These are phyloP conservation scores for Capsella rubella DNA, from an alignment of 441 rosid species.

Conservation along the genomic window DNA sequence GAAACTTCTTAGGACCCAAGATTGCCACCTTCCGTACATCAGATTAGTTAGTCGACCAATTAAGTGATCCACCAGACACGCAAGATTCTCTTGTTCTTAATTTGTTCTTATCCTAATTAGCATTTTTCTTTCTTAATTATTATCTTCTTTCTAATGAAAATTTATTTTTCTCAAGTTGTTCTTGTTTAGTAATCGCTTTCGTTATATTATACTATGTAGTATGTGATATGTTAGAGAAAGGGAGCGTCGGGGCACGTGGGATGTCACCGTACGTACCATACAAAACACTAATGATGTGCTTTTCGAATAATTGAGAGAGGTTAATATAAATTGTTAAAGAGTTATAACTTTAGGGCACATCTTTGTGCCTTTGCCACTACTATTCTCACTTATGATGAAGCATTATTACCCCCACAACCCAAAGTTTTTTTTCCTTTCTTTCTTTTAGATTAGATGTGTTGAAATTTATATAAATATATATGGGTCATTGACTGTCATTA, in stretches of 20 bases:
- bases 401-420: slow-evolving; percentile 39
- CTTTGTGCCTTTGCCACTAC: slow-evolving; percentile 38
- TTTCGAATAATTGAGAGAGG: slow-evolving; percentile 36
- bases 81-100: slow-evolving; percentile 37
- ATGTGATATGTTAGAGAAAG: slow-evolving; percentile 31
- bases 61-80: slow-evolving; percentile 41
- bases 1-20: slow-evolving; percentile 40
- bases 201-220: neutral
- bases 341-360: slow-evolving; percentile 41
- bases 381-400: slow-evolving; percentile 32
- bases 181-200: slow-evolving; percentile 23
- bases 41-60: slow-evolving; percentile 26
- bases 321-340: slow-evolving; percentile 37
- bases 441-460: slow-evolving; percentile 11
- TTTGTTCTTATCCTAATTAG: slow-evolving; percentile 18
- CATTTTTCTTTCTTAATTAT: slow-evolving; percentile 24
- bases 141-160: neutral
- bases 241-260: slow-evolving; percentile 43
- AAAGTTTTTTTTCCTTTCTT: neutral
- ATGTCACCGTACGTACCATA: slow-evolving; percentile 45
- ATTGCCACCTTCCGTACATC: slow-evolving; percentile 35
- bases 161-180: slow-evolving; percentile 18
- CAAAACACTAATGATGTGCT: slow-evolving; percentile 38
- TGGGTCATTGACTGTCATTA: neutral
- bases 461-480: neutral